phyloP scores from a whole-genome alignment of 2,329 filamentous ascomycete genomes.

The Hypoxylon rubiginosum region DNA sequence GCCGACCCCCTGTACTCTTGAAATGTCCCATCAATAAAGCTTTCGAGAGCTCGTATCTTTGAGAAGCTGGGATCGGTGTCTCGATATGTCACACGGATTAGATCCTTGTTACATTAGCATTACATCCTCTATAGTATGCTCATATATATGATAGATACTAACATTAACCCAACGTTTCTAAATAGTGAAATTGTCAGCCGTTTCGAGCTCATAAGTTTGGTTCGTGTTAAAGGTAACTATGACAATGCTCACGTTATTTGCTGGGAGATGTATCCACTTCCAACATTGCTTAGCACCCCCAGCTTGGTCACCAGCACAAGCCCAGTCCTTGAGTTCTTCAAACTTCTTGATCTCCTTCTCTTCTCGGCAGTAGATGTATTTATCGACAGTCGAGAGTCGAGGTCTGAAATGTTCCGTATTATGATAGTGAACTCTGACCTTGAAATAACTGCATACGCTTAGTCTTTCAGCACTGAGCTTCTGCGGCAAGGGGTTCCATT shows the following conservation, averaged over 20 bases:
- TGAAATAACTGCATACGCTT: slow-evolving; percentile 3
- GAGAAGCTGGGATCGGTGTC: not conserved
- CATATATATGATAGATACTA: no score
- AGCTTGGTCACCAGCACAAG: not conserved
- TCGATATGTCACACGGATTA: slow-evolving; percentile 1
- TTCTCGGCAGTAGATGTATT: not conserved
- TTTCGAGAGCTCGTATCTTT: not conserved
- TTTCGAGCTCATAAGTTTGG: no score
- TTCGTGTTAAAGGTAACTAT: no score
- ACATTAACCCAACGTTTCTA: slow-evolving; percentile 10
- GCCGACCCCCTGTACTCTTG: slow-evolving; percentile 2
- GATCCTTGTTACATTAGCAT: not conserved
- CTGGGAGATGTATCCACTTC: slow-evolving; percentile 8
- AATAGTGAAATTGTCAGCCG: not conserved
- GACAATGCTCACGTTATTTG: slow-evolving; percentile 1
- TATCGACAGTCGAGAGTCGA: not conserved
- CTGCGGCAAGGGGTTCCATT: slow-evolving; percentile 4
- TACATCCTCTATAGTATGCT: not conserved
- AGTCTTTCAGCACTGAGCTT: not conserved
- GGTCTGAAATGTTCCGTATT: not conserved
- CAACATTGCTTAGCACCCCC: not conserved
- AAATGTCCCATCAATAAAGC: slow-evolving; percentile 5
- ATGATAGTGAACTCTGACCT: not conserved
- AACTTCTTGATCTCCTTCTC: not conserved
- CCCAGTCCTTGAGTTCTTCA: not conserved